These are phyloP conservation scores for Excoecaria agallocha DNA, from an alignment of 345 rosid genomes.

Conservation along the genomic window DNA sequence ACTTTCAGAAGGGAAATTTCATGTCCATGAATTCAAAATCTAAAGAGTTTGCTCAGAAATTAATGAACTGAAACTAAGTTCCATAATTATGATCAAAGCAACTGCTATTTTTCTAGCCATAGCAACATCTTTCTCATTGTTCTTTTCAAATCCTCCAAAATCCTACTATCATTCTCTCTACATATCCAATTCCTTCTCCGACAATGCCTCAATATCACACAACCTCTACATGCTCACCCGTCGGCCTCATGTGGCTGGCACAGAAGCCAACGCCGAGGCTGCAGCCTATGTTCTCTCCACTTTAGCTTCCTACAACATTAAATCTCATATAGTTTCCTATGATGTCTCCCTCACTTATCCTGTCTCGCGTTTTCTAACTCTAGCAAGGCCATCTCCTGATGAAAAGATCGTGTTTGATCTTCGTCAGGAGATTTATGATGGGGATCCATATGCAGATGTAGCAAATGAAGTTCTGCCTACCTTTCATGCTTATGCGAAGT, in stretches of 20 bases:
- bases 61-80: not conserved
- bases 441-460: slow-evolving; percentile 61
- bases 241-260: slow-evolving; percentile 76
- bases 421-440: slow-evolving; percentile 50
- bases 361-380: slow-evolving; percentile 49
- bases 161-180: slow-evolving; percentile 52
- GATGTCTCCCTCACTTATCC: slow-evolving; percentile 69
- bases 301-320: slow-evolving; percentile 42
- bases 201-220: slow-evolving; percentile 56
- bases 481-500: slow-evolving; percentile 76
- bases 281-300: slow-evolving; percentile 57
- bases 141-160: slow-evolving; percentile 45
- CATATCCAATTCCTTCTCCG: slow-evolving; percentile 53
- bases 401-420: slow-evolving; percentile 41
- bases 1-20: not conserved
- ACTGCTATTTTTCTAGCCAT: slow-evolving; percentile 29
- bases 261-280: slow-evolving; percentile 69
- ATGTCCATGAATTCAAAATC: too few relatives aligned
- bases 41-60: too few relatives aligned
- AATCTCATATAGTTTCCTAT: slow-evolving; percentile 48
- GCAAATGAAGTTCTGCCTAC: slow-evolving; percentile 63
- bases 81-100: slow-evolving; percentile 44
- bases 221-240: slow-evolving; percentile 71
- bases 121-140: slow-evolving; percentile 39
- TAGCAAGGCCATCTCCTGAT: slow-evolving; percentile 30